Conservation (phyloP, 73 alveolate species). For the Paramecium tetraurelia region DNA sequence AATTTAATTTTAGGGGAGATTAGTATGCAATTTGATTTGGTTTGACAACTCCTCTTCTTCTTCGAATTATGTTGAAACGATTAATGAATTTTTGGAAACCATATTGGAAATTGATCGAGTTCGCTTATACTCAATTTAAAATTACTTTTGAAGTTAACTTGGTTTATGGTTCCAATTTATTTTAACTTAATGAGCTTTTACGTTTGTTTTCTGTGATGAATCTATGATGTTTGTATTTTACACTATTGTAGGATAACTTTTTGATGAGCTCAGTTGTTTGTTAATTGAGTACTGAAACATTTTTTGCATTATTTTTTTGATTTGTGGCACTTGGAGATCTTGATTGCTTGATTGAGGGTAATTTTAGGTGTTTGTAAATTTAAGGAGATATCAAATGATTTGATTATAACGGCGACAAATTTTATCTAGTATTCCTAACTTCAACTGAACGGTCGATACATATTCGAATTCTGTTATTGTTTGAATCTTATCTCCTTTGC, state of each 20-base stretch:
- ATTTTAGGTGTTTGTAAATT: neutral
- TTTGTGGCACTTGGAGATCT: neutral
- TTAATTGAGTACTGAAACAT: neutral
- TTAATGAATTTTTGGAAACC: slow-evolving; percentile 24
- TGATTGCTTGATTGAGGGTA: slow-evolving; percentile 2
- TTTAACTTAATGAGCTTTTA: neutral
- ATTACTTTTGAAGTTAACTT: neutral
- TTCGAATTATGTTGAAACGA: neutral
- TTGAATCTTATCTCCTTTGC: slow-evolving; percentile 4
- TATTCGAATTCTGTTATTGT: slow-evolving; percentile 5
- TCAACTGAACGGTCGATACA: slow-evolving; percentile 7
- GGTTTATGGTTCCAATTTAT: slow-evolving; percentile 3
- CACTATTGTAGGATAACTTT: neutral
- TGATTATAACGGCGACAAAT: neutral
- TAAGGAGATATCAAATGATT: neutral
- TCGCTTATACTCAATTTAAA: slow-evolving; percentile 1
- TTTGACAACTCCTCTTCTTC: neutral
- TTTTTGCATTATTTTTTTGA: neutral
- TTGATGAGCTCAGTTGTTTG: neutral
- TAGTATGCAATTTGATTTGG: neutral
- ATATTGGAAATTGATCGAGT: slow-evolving; percentile 31
- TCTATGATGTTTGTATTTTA: neutral
- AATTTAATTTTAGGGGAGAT: neutral
- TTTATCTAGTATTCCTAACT: neutral
- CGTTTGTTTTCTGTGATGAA: neutral